These are phyloP conservation scores for Globisporangium viniferum DNA, from an alignment of 352 stramenopile species.

Conservation along the genomic window DNA sequence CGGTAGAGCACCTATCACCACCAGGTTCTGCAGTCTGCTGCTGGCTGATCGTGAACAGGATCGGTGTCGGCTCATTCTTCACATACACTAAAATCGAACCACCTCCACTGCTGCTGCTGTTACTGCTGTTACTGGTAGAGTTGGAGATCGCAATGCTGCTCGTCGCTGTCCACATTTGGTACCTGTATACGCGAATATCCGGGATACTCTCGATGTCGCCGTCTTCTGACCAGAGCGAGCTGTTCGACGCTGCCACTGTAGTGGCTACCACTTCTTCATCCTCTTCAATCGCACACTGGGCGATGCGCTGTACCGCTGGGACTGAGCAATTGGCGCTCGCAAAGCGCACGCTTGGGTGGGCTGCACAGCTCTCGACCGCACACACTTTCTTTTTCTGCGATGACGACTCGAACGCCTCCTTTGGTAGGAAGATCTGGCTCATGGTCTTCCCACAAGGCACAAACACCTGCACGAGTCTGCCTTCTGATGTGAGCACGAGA, in stretches of 20 bases:
- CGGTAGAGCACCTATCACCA: background rate
- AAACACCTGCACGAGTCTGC: constrained; percentile 11
- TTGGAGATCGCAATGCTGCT: background rate
- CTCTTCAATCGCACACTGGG: constrained; percentile 10
- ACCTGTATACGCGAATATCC: constrained; percentile 2
- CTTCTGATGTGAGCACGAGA: constrained; percentile 26
- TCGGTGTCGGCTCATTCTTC: background rate
- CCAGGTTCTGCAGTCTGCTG: background rate
- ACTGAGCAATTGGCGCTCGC: constrained; percentile 10
- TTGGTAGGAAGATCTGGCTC: constrained; percentile 9
- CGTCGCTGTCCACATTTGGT: background rate
- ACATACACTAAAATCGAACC: background rate
- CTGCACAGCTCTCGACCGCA: background rate
- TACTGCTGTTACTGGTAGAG: background rate
- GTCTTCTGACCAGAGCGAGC: constrained; percentile 10
- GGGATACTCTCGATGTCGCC: constrained; percentile 1
- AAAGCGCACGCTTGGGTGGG: background rate
- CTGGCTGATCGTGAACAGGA: constrained; percentile 9
- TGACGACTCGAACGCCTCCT: constrained; percentile 1
- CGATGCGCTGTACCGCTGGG: background rate
- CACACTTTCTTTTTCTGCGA: background rate
- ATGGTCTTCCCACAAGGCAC: constrained; percentile 12
- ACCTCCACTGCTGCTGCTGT: background rate
- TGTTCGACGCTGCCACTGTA: background rate
- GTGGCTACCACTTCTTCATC: background rate